These are phyloP conservation scores for Cladophialophora immunda DNA, from an alignment of 2,329 filamentous ascomycete species.

Conservation along the genomic window DNA sequence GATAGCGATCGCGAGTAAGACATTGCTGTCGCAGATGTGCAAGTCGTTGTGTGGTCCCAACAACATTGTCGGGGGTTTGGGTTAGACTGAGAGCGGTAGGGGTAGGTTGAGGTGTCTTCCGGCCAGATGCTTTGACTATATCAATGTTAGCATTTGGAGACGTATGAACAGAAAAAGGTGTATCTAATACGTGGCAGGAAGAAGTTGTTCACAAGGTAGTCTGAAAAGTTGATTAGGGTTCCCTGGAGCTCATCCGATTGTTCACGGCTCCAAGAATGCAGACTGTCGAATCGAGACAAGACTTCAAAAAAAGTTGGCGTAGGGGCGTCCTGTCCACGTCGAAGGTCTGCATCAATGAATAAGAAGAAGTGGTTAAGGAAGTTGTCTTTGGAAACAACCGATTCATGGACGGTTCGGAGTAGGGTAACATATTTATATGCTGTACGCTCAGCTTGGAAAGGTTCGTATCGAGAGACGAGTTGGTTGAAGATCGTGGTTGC, in stretches of 20 bases:
- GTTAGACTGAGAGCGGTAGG: conserved; percentile 27
- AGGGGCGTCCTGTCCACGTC: conserved; percentile 8
- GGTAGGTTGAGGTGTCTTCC: conserved; percentile 40
- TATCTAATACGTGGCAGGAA: conserved; percentile 36
- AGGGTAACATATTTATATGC: conserved; percentile 18
- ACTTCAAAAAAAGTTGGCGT: conserved; percentile 20
- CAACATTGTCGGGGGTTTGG: conserved; percentile 9
- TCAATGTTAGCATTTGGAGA: conserved; percentile 3
- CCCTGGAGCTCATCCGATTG: conserved; percentile 10
- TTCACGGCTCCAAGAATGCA: conserved; percentile 24
- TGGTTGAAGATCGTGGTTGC: conserved; percentile 16
- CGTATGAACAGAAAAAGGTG: not conserved
- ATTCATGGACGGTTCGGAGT: conserved; percentile 19
- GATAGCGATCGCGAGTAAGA: conserved; percentile 30
- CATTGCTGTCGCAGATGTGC: conserved; percentile 24
- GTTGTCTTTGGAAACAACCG: conserved; percentile 35
- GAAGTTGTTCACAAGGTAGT: conserved; percentile 40
- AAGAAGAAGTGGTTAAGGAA: conserved; percentile 38
- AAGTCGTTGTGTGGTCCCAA: conserved; percentile 22
- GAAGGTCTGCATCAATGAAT: conserved; percentile 32
- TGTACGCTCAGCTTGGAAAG: conserved; percentile 5
- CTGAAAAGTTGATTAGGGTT: conserved; percentile 33
- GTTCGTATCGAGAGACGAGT: not conserved
- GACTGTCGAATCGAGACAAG: conserved; percentile 32
- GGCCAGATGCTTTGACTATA: conserved; percentile 39